Evolutionary conservation across 31 red algal genomes (phyloP), one percentile per base, ranked within the genome.

Genomic region (Bonnemaisonia californica): DNA sequence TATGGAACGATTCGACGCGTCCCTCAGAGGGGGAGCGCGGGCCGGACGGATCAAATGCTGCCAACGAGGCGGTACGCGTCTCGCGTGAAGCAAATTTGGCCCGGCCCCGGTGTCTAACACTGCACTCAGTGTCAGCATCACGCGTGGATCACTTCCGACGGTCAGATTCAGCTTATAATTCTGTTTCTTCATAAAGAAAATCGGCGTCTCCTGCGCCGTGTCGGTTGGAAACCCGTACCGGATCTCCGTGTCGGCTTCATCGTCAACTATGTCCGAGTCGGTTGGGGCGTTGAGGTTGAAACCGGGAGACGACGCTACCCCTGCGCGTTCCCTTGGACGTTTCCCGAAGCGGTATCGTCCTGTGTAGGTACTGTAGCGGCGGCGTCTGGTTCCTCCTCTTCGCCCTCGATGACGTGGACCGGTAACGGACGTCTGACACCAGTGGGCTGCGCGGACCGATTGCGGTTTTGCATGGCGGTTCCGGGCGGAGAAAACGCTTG

Each of bases 81-180:
- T 26, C 28, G 24, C 28, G 37, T 41, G 65, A 5, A 70, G 4
- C 32, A 70, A 34, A 41, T 41, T 39, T 36, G 65, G 65, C 37
- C 65, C 65, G 36, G 65, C 65, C 24, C 65, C 65, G 4, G 30
- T 70, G 36, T 70, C 65, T 0, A 70, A 22, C 30, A 70, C 65
- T 22, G 9, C 16, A 61, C 57, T 23, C 31, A 61, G 26, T 8
- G 57, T 23, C 5, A 29, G 26, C 26, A 18, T 23, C 0, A 61
- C 31, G 5, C 0, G 31, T 61, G 57, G 31, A 61, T 61, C 0
- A 23, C 31, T 61, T 5, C 57, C 57, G 31, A 0, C 31, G 57
- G 26, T 61, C 31, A 29, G 26, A 61, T 23, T 29, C 26, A 61
- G 26, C 57, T 61, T 61, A 29, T 61, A 61, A 4, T 61, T 61